These are phyloP conservation scores for Paecilomyces niveus DNA, from an alignment of 2,329 filamentous ascomycete genomes.

Conservation along the genomic window DNA sequence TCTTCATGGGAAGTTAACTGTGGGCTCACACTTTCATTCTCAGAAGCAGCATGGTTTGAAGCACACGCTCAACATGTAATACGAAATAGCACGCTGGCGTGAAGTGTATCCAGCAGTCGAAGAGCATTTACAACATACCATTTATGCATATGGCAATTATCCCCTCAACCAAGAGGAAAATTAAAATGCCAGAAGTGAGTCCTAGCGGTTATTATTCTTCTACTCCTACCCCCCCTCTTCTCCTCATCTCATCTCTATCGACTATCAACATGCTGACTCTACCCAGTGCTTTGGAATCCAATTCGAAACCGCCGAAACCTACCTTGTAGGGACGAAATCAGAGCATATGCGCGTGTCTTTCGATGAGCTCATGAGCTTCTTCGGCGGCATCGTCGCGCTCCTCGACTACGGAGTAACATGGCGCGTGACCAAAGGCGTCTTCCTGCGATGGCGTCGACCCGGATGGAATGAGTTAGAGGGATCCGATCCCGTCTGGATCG, in stretches of 20 bases:
- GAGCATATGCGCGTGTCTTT: slow-evolving; percentile 13
- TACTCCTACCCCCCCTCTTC: background rate
- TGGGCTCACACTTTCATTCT: background rate
- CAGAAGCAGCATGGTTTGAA: background rate
- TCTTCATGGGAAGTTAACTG: background rate
- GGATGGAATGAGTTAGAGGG: slow-evolving; percentile 5
- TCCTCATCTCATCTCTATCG: background rate
- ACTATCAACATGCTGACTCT: background rate
- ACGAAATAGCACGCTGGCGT: background rate
- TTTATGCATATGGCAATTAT: background rate
- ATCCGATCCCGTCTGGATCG: slow-evolving; percentile 11
- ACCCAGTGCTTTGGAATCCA: slow-evolving; percentile 10
- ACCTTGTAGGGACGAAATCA: slow-evolving; percentile 12
- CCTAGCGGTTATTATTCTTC: background rate
- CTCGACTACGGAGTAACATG: slow-evolving; percentile 13
- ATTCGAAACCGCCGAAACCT: slow-evolving; percentile 13
- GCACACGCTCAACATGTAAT: background rate
- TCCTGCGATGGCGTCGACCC: slow-evolving; percentile 8
- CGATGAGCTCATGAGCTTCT: slow-evolving; percentile 12
- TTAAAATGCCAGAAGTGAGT: background rate
- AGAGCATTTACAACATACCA: background rate
- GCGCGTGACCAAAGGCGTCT: slow-evolving; percentile 8
- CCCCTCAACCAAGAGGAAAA: background rate
- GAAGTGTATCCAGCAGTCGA: background rate
- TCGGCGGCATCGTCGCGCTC: slow-evolving; percentile 11